phyloP scores from a whole-genome alignment of 805 yeast genomes.

The Debaryomyces tyrocola region DNA sequence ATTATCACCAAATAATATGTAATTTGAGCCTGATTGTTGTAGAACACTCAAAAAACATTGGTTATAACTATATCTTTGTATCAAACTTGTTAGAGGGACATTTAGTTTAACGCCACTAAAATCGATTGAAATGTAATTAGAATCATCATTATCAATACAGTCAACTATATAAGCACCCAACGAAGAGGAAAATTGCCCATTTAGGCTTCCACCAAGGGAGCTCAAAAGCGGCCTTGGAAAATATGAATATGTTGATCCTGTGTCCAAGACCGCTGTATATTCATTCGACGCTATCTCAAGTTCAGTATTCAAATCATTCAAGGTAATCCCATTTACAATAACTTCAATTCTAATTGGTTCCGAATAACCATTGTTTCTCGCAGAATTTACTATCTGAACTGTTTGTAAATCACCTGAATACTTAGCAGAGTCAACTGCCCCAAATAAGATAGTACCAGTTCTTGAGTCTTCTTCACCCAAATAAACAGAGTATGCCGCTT shows the following conservation, averaged over 20 bases:
- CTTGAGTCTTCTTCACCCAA: slow-evolving; percentile 7
- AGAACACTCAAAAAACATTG: slow-evolving; percentile 18
- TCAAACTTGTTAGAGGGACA: slow-evolving; percentile 7
- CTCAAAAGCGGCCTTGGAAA: slow-evolving; percentile 32
- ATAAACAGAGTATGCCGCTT: slow-evolving; percentile 25
- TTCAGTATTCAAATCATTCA: neutral
- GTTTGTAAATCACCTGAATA: slow-evolving; percentile 6
- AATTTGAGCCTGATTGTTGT: slow-evolving; percentile 1
- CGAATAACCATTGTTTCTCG: too few species aligned
- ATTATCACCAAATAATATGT: slow-evolving; percentile 24
- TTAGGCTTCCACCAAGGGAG: slow-evolving; percentile 5
- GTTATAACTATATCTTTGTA: neutral
- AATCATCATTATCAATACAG: slow-evolving; percentile 26
- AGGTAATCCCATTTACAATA: too few species aligned
- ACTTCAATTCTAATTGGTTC: too few species aligned
- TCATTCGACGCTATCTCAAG: neutral
- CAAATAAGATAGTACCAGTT: slow-evolving; percentile 8
- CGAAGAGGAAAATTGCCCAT: slow-evolving; percentile 17
- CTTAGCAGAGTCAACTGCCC: slow-evolving; percentile 13
- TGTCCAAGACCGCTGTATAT: slow-evolving; percentile 16
- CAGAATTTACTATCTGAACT: neutral
- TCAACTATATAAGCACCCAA: slow-evolving; percentile 44
- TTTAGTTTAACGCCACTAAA: slow-evolving; percentile 26
- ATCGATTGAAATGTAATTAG: slow-evolving; percentile 31
- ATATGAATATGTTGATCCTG: slow-evolving; percentile 32